Conservation (phyloP, 768 basidiomycete species). For the Stropharia rugosoannulata region DNA sequence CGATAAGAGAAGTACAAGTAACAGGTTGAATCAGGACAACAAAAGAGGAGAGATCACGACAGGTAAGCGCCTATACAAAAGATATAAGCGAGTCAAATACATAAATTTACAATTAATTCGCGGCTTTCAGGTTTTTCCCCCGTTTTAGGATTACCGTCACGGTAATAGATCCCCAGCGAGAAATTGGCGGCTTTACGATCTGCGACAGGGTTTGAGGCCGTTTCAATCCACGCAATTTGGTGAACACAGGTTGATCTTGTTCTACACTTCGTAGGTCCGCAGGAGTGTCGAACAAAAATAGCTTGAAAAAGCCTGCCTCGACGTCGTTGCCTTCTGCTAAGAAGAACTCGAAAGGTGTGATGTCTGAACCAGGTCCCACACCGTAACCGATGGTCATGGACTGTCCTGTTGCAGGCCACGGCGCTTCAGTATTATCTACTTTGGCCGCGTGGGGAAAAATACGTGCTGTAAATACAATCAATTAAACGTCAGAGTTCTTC, state of each 20-base stretch:
- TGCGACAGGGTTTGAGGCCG: background rate
- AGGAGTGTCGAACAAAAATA: background rate
- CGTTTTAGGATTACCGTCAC: background rate
- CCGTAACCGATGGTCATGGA: conserved; percentile 11
- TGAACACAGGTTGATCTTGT: background rate
- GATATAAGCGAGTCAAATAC: too few species aligned
- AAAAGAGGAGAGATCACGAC: too few species aligned
- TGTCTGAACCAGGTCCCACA: background rate
- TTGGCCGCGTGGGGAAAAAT: background rate
- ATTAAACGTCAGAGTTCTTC: background rate
- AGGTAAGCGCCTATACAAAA: too few species aligned
- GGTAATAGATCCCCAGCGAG: background rate
- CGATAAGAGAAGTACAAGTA: too few species aligned
- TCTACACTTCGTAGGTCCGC: background rate
- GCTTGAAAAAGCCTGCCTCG: conserved; percentile 7
- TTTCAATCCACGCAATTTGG: background rate
- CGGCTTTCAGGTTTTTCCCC: background rate
- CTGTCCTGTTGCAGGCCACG: background rate
- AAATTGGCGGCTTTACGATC: too few species aligned
- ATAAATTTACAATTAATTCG: too few species aligned
- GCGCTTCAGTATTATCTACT: background rate
- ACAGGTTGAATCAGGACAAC: too few species aligned
- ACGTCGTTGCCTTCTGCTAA: background rate
- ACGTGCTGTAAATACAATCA: background rate
- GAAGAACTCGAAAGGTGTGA: background rate